phyloP scores from a whole-genome alignment of 2,329 filamentous ascomycete species.

The Penicillium occitanis region DNA sequence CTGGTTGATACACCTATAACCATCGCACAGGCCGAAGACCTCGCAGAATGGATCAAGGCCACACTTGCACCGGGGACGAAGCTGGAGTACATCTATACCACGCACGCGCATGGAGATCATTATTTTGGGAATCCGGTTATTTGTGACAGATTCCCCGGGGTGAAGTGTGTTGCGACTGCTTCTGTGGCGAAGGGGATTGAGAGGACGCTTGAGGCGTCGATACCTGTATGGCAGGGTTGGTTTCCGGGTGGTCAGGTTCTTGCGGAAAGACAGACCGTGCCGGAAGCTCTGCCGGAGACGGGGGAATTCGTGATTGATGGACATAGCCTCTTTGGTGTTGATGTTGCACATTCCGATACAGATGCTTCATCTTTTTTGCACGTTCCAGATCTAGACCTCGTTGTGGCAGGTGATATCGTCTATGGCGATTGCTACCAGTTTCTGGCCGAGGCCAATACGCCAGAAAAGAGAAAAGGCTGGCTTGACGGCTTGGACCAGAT shows the following conservation, averaged over 20 bases:
- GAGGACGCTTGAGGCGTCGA: constrained; percentile 18
- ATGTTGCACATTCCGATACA: constrained; percentile 33
- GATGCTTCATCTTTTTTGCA: constrained; percentile 37
- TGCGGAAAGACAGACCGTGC: not conserved
- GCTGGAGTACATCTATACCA: constrained; percentile 42
- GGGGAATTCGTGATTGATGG: constrained; percentile 21
- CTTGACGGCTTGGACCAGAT: constrained; percentile 35
- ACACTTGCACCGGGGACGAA: constrained; percentile 29
- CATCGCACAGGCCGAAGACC: constrained; percentile 31
- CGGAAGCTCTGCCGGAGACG: not conserved
- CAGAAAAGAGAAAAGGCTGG: constrained; percentile 35
- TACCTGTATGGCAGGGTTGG: constrained; percentile 3
- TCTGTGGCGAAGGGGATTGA: constrained; percentile 27
- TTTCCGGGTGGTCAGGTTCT: constrained; percentile 9
- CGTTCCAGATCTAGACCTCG: constrained; percentile 37
- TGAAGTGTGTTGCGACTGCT: constrained; percentile 24
- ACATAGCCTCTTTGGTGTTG: constrained; percentile 25
- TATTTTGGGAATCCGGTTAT: constrained; percentile 38
- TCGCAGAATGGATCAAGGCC: constrained; percentile 41
- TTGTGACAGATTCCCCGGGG: constrained; percentile 31
- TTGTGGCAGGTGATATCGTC: constrained; percentile 41
- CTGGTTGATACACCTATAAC: constrained; percentile 40
- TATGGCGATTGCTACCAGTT: constrained; percentile 41
- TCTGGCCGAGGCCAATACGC: constrained; percentile 37
- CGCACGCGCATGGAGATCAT: constrained; percentile 47